Base-by-base conservation (phyloP, 306 rosid species). In the Carpinus viminea region DNA sequence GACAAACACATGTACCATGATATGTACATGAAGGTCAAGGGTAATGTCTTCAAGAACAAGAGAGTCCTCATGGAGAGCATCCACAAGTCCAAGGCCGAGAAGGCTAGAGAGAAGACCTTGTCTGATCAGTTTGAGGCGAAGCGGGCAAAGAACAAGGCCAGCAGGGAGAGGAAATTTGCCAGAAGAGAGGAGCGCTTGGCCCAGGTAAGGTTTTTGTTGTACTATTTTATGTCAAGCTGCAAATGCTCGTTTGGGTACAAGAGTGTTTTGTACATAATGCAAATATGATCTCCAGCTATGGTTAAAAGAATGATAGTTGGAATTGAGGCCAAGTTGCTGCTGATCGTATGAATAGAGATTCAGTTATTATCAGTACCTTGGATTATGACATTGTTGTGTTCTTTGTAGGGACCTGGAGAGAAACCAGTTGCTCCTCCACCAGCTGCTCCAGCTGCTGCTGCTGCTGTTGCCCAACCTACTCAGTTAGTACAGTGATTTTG, bases 1-100 rank as follows among this genome's bases (percentile, higher is more conserved):
- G 97, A 94, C 82, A 92, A 88, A 85, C 98, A 94, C 80, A 94
- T 94, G 98, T 94, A 92, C 84, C 98, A 94, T 86, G 97, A 92
- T 83, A 94, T 92, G 98, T 94, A 94, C 84, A 89, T 94, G 98
- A 92, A 87, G 88, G 98, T 94, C 0, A 94, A 94, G 92, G 98
- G 98, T 88, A 94, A 94, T 48, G 98, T 92, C 26, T 94, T 92
- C 84, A 94, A 94, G 91, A 94, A 94, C 81, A 94, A 94, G 76
- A 91, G 98, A 68, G 98, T 94, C 71, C 81, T 94, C 0, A 94
- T 94, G 98, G 98, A 94, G 86, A 94, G 97, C 87, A 94, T 94
- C 12, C 97, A 94, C 86, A 94, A 92, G 81, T 89, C 97, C 2
- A 94, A 94, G 86, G 98, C 98, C 38, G 98, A 94, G 87, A 94